Evolutionary conservation across 2,329 filamentous ascomycete species (phyloP), one percentile per base, ranked within the genome.

Genomic region (Ophiocordyceps sinensis): DNA sequence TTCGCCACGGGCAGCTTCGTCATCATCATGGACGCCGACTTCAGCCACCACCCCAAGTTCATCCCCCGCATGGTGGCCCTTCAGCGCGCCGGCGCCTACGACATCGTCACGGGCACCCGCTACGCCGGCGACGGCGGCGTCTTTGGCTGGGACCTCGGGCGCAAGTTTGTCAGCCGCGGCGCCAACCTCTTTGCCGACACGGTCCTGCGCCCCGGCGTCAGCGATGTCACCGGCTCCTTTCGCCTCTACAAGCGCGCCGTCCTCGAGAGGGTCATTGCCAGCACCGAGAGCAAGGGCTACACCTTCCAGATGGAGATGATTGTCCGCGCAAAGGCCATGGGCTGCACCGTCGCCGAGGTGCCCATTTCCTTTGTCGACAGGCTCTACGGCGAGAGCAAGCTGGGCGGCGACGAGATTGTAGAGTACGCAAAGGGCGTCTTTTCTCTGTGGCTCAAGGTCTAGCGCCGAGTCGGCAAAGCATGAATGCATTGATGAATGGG

Each of bases 231-330:
- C 29, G 91, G 91, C 38, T 89, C 82, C 60, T 98, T 96, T 67
- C 71, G 91, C 47, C 63, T 98, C 60, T 98, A 98, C 65, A 96
- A 94, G 79, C 87, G 82, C 67, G 68, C 71, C 45, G 85, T 94
- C 46, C 64, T 98, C 56, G 77, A 94, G 62, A 88, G 85, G 70
- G 86, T 94, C 44, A 95, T 98, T 53, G 70, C 73, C 56, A 85
- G 75, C 63, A 95, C 87, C 9, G 82, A 95, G 71, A 91, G 85
- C 60, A 94, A 96, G 68, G 91, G 91, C 3, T 98, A 96, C 62
- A 89, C 84, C 34, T 98, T 98, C 72, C 91, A 98, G 77, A 98
- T 98, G 91, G 89, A 95, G 73, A 83, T 98, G 79, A 96, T 95
- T 81, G 89, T 96, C 9, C 75, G 88, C 46, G 91, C 91, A 29